These are phyloP conservation scores for Blastocystis sp. DNA, from an alignment of 352 stramenopile species.

Conservation along the genomic window DNA sequence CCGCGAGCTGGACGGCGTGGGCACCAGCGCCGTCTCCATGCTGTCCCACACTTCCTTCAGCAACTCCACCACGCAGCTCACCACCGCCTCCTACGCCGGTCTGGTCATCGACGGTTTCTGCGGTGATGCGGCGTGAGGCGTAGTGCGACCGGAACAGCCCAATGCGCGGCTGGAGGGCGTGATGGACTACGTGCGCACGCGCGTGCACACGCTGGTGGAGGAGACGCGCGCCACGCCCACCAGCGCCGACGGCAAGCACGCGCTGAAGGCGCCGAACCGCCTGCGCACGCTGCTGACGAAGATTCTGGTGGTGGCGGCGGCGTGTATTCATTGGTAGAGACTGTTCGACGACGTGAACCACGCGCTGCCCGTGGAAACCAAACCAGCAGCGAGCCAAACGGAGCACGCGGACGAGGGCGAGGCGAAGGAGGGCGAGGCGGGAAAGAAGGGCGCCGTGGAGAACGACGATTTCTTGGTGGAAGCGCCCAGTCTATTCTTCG, in stretches of 20 bases:
- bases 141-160: background rate
- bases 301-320: background rate
- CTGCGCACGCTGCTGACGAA: conserved; percentile 1
- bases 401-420: background rate
- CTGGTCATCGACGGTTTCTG: conserved; percentile 27
- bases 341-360: conserved; percentile 35
- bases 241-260: background rate
- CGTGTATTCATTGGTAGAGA: background rate
- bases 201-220: background rate
- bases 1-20: background rate
- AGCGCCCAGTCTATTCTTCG: conserved; percentile 30
- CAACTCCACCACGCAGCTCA: background rate
- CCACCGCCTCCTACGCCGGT: background rate
- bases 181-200: conserved; percentile 23
- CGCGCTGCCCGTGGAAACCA: conserved; percentile 18
- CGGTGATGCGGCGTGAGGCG: background rate
- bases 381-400: background rate
- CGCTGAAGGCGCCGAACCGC: background rate
- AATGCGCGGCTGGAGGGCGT: conserved; percentile 4
- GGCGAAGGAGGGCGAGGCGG: background rate
- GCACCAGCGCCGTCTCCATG: background rate
- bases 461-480: conserved; percentile 35
- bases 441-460: background rate
- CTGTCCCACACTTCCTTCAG: background rate
- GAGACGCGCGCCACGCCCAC: background rate